A percentile compares a stretch with the other conserved stretches of the same genome.
Conservation (phyloP, 192 early-diverging fungal species). For the Chytriomyces sp. region DNA sequence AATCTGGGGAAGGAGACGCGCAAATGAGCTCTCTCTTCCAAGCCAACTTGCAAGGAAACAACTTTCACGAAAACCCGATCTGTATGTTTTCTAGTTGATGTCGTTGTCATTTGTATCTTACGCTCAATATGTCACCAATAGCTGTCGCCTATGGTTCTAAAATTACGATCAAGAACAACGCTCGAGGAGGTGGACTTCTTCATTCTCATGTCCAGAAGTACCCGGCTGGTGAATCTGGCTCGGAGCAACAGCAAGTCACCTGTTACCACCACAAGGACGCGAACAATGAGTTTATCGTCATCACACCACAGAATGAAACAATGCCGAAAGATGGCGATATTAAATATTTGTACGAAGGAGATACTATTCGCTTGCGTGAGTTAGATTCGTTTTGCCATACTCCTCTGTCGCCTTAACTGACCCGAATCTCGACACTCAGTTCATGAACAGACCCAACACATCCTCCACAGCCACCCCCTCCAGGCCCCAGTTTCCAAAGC, state of each 20-base stretch:
- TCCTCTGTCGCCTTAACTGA: background rate
- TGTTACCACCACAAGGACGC: slow-evolving; percentile 90
- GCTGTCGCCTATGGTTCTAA: slow-evolving; percentile 90
- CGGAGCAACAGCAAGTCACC: slow-evolving; percentile 96
- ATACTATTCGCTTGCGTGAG: slow-evolving; percentile 71
- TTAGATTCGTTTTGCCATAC: slow-evolving; percentile 1
- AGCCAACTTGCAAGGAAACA: slow-evolving; percentile 78
- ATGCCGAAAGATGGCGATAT: slow-evolving; percentile 33
- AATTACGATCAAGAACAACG: slow-evolving; percentile 83
- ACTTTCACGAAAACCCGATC: slow-evolving; percentile 74
- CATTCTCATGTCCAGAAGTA: slow-evolving; percentile 92
- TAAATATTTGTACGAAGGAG: slow-evolving; percentile 75
- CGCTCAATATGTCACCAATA: slow-evolving; percentile 28
- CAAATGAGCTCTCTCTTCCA: slow-evolving; percentile 97
- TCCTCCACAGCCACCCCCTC: slow-evolving; percentile 85
- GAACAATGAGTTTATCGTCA: slow-evolving; percentile 90
- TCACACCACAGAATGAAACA: slow-evolving; percentile 56
- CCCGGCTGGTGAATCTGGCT: slow-evolving; percentile 62
- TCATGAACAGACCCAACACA: slow-evolving; percentile 69
- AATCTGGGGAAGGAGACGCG: slow-evolving; percentile 83
- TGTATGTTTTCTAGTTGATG: background rate
- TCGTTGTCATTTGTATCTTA: background rate
- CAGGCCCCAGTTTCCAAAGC: slow-evolving; percentile 72
- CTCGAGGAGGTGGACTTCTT: slow-evolving; percentile 83
- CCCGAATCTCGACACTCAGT: slow-evolving; percentile 28